Percentiles rank a stretch among this genome's conserved stretches.
Evolutionary conservation across 495 filamentous ascomycete species (phyloP).

Genomic region (Viridothelium virens): DNA sequence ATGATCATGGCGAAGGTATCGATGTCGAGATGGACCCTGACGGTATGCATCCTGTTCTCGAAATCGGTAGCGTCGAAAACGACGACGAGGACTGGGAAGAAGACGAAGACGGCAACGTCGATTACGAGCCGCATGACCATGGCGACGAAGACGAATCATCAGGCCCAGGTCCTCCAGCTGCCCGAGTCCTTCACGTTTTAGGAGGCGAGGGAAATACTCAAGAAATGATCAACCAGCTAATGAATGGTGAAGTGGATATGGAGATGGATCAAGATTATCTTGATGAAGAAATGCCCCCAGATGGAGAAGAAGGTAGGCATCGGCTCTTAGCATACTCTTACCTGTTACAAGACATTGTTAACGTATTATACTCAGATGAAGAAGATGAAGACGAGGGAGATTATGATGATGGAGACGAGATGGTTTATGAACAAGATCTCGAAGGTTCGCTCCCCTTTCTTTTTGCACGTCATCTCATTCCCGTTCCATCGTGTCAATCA

Average conservation of each 20-base stretch:
- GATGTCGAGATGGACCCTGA: constrained; percentile 45
- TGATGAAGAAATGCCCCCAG: constrained; percentile 40
- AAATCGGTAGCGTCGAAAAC: constrained; percentile 38
- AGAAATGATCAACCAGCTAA: constrained; percentile 8
- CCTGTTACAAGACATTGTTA: constrained; percentile 19
- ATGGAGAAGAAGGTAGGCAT: constrained; percentile 4
- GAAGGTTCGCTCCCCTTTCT: constrained; percentile 27
- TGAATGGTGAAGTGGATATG: constrained; percentile 18
- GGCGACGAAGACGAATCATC: constrained; percentile 33
- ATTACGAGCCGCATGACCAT: constrained; percentile 43
- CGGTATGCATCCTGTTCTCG: constrained; percentile 12
- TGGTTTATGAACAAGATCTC: constrained; percentile 34
- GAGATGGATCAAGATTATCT: constrained; percentile 30
- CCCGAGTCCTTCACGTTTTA: not conserved
- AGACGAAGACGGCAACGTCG: constrained; percentile 49
- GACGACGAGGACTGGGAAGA: constrained; percentile 51
- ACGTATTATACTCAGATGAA: constrained; percentile 42
- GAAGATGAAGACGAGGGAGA: constrained; percentile 55
- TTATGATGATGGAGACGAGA: constrained; percentile 43
- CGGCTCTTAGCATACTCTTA: not conserved
- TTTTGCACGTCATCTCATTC: not conserved
- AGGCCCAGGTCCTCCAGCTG: not conserved
- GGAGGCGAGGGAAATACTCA: not conserved
- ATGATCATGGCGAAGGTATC: constrained; percentile 48
- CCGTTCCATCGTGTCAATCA: no score